These are phyloP conservation scores for Plenodomus biglobosus DNA, from an alignment of 2,329 filamentous ascomycete species.

Conservation along the genomic window DNA sequence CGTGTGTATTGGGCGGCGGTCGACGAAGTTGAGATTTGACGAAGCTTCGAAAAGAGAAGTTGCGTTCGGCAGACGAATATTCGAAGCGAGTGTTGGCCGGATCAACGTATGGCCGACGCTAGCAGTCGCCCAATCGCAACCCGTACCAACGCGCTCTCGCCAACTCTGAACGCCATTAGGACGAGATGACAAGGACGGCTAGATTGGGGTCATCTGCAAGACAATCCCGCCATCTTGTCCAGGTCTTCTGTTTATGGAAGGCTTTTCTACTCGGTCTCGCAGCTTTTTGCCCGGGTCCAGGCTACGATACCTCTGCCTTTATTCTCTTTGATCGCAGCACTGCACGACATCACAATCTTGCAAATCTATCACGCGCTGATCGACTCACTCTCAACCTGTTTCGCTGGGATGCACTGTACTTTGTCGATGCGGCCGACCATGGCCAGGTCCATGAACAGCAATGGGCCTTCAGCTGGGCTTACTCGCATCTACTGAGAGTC, in stretches of 20 bases:
- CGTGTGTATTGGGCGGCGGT: slow-evolving; percentile 40
- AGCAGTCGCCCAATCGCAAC: slow-evolving; percentile 16
- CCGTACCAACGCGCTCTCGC: slow-evolving; percentile 3
- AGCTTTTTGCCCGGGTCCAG: slow-evolving; percentile 57
- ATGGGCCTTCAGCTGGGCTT: slow-evolving; percentile 74
- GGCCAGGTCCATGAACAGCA: slow-evolving; percentile 78
- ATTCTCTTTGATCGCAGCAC: slow-evolving; percentile 47
- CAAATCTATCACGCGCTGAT: slow-evolving; percentile 16
- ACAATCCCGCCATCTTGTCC: slow-evolving; percentile 8
- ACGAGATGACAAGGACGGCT: slow-evolving; percentile 3
- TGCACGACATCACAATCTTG: slow-evolving; percentile 20
- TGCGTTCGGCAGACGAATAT: slow-evolving; percentile 9
- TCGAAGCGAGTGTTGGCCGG: slow-evolving; percentile 22
- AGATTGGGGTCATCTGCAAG: neutral
- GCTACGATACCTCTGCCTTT: slow-evolving; percentile 78
- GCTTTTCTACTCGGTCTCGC: slow-evolving; percentile 64
- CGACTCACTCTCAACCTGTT: slow-evolving; percentile 61
- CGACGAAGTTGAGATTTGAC: slow-evolving; percentile 38
- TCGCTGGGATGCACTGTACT: slow-evolving; percentile 83
- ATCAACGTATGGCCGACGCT: slow-evolving; percentile 17
- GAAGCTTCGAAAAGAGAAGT: slow-evolving; percentile 20
- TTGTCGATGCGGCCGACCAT: slow-evolving; percentile 61
- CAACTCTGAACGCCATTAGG: neutral
- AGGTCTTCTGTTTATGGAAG: slow-evolving; percentile 67
- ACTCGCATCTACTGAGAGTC: slow-evolving; percentile 50